Base-by-base conservation (phyloP, 495 filamentous ascomycete genomes). In the Hyaloscypha variabilis region DNA sequence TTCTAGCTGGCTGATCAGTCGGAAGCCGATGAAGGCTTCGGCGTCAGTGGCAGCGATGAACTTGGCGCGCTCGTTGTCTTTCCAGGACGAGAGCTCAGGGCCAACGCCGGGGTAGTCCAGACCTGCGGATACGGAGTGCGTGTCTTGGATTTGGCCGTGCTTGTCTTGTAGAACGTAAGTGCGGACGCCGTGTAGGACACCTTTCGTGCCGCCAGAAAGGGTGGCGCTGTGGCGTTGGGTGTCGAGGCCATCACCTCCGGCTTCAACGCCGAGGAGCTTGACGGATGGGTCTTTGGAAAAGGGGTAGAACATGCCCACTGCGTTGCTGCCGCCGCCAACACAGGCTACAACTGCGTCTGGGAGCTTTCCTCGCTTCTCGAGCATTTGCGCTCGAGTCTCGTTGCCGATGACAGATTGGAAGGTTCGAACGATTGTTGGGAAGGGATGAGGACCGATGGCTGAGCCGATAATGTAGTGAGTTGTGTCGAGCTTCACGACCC, bases 31-130 rank as follows among this genome's bases (percentile, higher is more conserved):
- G 66, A 99, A 91, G 3, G 96, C 96, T 74, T 98, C 82, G 6
- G 92, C 91, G 74, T 99, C 95, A 0, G 93, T 97, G 21, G 93
- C 94, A 8, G 92, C 90, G 53, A 98, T 85, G 79, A 96, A 99
- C 72, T 88, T 88, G 58, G 95, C 95, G 0, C 95, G 84, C 49
- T 88, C 81, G 63, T 73, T 88, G 69, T 98, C 96, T 76, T 99
- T 99, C 95, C 96, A 98, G 66, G 82, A 83, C 19, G 88, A 87
- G 31, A 99, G 83, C 74, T 99, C 95, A 13, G 95, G 95, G 0
- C 95, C 95, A 30, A 99, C 95, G 73, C 93, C 95, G 3, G 95
- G 95, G 77, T 99, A 99, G 75, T 99, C 95, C 1, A 99, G 86
- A 64, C 95, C 96, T 2, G 95, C 95, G n/a, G 93, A 97, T 68